phyloP scores from a whole-genome alignment of 192 early-diverging fungal species.

The Cetraspora pellucida region DNA sequence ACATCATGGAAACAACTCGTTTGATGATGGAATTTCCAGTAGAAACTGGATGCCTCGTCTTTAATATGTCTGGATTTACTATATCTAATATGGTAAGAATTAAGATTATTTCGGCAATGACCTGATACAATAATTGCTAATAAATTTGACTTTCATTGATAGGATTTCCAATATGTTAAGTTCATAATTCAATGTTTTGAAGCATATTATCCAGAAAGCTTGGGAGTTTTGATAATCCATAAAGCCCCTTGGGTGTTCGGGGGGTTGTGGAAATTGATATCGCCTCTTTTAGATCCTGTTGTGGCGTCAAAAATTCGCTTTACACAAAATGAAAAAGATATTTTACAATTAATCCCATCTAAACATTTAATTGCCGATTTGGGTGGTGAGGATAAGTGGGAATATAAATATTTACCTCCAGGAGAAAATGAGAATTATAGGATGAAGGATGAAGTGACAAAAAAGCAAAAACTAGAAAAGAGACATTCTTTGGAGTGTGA shows the following conservation, averaged over 20 bases:
- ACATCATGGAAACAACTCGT: slow-evolving; percentile 74
- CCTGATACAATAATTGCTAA: too few species aligned
- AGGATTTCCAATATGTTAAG: slow-evolving; percentile 58
- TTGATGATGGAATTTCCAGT: slow-evolving; percentile 66
- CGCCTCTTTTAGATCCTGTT: slow-evolving; percentile 85
- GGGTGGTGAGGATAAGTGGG: slow-evolving; percentile 61
- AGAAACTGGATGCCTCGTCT: slow-evolving; percentile 56
- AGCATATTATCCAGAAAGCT: slow-evolving; percentile 88
- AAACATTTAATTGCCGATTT: slow-evolving; percentile 60
- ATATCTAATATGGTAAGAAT: slow-evolving; percentile 45
- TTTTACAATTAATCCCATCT: slow-evolving; percentile 64
- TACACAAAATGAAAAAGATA: slow-evolving; percentile 60
- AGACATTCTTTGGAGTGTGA: slow-evolving; percentile 40
- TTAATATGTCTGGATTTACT: slow-evolving; percentile 49
- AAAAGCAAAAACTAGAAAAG: slow-evolving; percentile 40
- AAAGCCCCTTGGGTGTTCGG: slow-evolving; percentile 89
- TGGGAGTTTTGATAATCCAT: slow-evolving; percentile 81
- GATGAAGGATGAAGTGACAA: slow-evolving; percentile 50
- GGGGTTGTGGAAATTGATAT: slow-evolving; percentile 81
- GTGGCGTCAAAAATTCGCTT: slow-evolving; percentile 87
- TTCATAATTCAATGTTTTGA: slow-evolving; percentile 81
- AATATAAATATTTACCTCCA: slow-evolving; percentile 52
- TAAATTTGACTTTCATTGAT: neutral
- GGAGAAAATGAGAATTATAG: slow-evolving; percentile 38
- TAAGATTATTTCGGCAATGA: neutral